phyloP scores from a whole-genome alignment of 2,329 filamentous ascomycete species.

The Colletotrichum spinosum region DNA sequence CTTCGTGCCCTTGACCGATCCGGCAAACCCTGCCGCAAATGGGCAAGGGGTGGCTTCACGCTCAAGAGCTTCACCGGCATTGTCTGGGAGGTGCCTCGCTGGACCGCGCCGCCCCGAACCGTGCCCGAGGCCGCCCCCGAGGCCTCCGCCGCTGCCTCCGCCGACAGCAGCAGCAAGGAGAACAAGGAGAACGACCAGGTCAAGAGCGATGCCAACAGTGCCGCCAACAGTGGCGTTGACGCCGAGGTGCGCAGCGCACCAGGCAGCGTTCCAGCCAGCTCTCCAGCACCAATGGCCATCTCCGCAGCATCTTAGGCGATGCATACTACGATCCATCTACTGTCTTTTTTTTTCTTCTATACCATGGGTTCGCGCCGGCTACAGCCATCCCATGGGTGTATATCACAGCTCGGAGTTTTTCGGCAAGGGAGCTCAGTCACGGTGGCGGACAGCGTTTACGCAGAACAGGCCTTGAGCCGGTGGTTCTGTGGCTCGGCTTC shows the following conservation, averaged over 20 bases:
- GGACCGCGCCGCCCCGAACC: slow-evolving; percentile 78
- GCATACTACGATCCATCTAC: no score
- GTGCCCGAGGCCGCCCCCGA: slow-evolving; percentile 58
- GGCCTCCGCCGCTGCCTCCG: slow-evolving; percentile 59
- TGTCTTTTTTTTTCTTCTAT: slow-evolving; percentile 7
- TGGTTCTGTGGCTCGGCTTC: slow-evolving; percentile 8
- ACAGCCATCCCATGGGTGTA: slow-evolving; percentile 15
- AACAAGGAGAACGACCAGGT: slow-evolving; percentile 70
- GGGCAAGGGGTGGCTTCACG: slow-evolving; percentile 84
- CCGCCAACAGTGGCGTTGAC: slow-evolving; percentile 51
- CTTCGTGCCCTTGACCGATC: slow-evolving; percentile 93
- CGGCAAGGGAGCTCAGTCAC: slow-evolving; percentile 1
- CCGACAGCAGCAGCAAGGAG: slow-evolving; percentile 70
- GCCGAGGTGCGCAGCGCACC: slow-evolving; percentile 64
- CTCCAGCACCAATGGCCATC: slow-evolving; percentile 62
- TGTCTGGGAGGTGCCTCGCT: slow-evolving; percentile 83
- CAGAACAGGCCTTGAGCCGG: slow-evolving; percentile 4
- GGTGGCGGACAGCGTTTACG: slow-evolving; percentile 14
- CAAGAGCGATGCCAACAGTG: slow-evolving; percentile 61
- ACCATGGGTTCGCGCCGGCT: neutral
- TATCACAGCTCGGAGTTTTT: slow-evolving; percentile 33
- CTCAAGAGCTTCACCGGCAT: slow-evolving; percentile 95
- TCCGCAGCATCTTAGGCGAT: slow-evolving; percentile 53
- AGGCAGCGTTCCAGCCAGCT: slow-evolving; percentile 63
- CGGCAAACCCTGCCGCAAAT: slow-evolving; percentile 91